A percentile compares a stretch with the other conserved stretches of the same genome.
Evolutionary conservation across 139 green algal genomes (phyloP).

Genomic region (Volvox reticuliferus): DNA sequence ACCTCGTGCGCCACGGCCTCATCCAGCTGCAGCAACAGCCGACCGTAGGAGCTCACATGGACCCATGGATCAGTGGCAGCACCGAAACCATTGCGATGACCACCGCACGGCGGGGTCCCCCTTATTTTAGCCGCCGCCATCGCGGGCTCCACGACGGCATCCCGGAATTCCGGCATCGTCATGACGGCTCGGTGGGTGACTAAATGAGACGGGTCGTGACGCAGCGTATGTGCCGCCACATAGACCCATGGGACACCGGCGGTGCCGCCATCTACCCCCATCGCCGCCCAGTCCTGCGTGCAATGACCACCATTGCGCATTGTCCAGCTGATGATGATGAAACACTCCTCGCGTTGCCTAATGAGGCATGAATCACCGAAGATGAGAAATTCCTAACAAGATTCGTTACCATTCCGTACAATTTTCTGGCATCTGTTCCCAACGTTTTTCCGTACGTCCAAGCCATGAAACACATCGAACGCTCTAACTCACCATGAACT

Average conservation of each 20-base stretch:
- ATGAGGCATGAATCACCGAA: too few species aligned
- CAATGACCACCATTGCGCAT: not conserved
- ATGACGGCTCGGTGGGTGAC: constrained; percentile 74
- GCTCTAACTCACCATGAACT: constrained; percentile 92
- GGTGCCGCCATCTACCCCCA: constrained; percentile 18
- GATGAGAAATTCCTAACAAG: too few species aligned
- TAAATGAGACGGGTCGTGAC: constrained; percentile 87
- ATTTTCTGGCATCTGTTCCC: too few species aligned
- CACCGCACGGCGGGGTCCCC: not conserved
- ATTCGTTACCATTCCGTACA: too few species aligned
- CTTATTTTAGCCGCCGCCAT: not conserved
- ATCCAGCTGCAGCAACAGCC: constrained; percentile 64
- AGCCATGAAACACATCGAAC: not conserved
- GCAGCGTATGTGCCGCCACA: constrained; percentile 46
- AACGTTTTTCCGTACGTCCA: too few species aligned
- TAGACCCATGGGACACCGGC: constrained; percentile 57
- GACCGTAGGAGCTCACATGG: constrained; percentile 37
- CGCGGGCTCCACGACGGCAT: constrained; percentile 27
- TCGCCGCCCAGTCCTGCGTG: constrained; percentile 67
- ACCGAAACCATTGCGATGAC: too few species aligned
- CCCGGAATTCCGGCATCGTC: constrained; percentile 5
- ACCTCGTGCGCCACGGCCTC: constrained; percentile 56
- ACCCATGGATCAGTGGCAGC: not conserved
- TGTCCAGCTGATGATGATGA: too few species aligned
- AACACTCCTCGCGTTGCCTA: too few species aligned